Base-by-base conservation (phyloP, 2,329 filamentous ascomycete species). In the Zasmidium angulare region DNA sequence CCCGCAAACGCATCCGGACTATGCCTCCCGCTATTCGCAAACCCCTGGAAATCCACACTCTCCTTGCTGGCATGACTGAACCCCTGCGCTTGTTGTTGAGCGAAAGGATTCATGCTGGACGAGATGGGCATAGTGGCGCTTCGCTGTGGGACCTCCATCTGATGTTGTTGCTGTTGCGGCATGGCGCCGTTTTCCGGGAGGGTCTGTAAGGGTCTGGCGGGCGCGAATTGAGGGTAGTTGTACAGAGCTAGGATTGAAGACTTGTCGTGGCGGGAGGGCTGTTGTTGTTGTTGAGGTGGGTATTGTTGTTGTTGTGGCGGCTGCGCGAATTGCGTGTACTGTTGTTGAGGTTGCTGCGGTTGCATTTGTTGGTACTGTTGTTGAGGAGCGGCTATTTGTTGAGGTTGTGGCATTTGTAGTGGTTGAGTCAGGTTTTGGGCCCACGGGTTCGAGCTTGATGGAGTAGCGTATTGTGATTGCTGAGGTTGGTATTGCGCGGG, bases 1-100 rank as follows among this genome's bases (percentile, higher is more conserved):
- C 87, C 89, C 1, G 89, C 86, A 80, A 92, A 93, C 14, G 89
- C 89, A 74, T 93, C 89, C 2, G 89, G 89, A 67, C 89, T 91
- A 70, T 92, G 89, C 46, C 89, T 79, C 10, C 89, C 89, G 67
- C 68, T 83, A 57, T 85, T 84, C 73, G 85, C 80, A 46, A 89
- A 83, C 65, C 86, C 81, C 56, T 80, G 84, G 61, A 82, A 82
- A 60, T 80, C 79, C 72, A 90, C 84, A 72, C 89, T 92, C 70
- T 92, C 89, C 51, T 89, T 83, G 68, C 88, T 92, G 17, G 76
- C 73, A 76, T 84, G 75, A 69, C 83, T 68, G 63, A 56, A 57
- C 63, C 55, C 62, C 52, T 64, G 64, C 54, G 64, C 63, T 65
- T 65, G 70, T 63, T 40, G 66, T 63, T 50, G 68, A 62, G 56